Evolutionary conservation across 2,329 filamentous ascomycete genomes (phyloP).

Genomic region (Beauveria sp.): DNA sequence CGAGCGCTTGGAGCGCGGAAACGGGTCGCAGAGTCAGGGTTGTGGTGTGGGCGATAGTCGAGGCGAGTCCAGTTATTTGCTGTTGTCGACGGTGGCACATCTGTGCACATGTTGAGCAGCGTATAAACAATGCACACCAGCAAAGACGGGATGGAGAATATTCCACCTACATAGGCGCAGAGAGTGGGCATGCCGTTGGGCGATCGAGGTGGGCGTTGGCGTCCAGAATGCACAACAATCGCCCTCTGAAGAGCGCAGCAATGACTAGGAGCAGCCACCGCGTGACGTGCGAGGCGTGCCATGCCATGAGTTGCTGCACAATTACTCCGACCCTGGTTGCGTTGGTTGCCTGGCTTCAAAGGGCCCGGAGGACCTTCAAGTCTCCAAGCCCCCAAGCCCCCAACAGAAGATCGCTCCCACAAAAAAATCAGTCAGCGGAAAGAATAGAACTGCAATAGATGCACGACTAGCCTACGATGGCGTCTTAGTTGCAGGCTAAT

Average conservation of each 20-base stretch:
- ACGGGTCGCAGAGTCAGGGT: neutral
- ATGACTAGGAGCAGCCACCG: neutral
- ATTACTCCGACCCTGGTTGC: too few relatives aligned
- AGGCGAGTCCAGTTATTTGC: neutral
- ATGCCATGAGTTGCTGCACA: constrained; percentile 2
- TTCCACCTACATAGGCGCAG: neutral
- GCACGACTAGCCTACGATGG: neutral
- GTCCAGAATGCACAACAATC: constrained; percentile 5
- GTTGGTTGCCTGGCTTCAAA: too few relatives aligned
- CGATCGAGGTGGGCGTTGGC: constrained; percentile 8
- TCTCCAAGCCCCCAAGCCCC: neutral
- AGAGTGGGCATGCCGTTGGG: constrained; percentile 7
- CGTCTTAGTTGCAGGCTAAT: neutral
- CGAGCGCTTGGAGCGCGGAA: neutral
- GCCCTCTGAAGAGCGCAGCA: neutral
- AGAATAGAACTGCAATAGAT: neutral
- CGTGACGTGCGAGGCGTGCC: constrained; percentile 6
- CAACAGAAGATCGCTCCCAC: neutral
- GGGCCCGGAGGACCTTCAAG: neutral
- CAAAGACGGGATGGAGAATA: constrained; percentile 3
- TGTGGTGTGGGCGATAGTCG: neutral
- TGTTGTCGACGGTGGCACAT: neutral
- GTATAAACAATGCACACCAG: neutral
- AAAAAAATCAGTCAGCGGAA: neutral
- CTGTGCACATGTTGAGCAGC: neutral